Evolutionary conservation across 2,329 filamentous ascomycete species (phyloP).

Genomic region (Didymella segeticola): DNA sequence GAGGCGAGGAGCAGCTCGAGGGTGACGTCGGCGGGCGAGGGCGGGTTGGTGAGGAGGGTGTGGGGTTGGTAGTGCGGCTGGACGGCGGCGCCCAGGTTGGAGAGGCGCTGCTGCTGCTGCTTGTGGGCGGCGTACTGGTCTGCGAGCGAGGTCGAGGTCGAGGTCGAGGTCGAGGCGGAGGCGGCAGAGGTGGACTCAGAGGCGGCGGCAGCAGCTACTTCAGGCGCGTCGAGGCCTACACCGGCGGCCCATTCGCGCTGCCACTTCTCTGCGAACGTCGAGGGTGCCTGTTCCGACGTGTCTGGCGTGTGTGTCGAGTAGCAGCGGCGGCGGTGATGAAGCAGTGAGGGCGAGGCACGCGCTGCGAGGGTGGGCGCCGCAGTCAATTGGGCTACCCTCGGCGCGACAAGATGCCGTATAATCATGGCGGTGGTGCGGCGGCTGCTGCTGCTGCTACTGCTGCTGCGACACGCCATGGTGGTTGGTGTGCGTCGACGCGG

Average conservation of each 20-base stretch:
- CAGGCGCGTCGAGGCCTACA: slow-evolving; percentile 4
- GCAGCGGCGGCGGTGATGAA: slow-evolving; percentile 2
- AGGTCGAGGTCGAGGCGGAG: slow-evolving; percentile 1
- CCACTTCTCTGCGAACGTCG: background rate
- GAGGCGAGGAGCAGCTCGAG: slow-evolving; percentile 77
- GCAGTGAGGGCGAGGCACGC: too few relatives aligned
- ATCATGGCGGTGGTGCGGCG: slow-evolving; percentile 51
- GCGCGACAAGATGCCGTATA: slow-evolving; percentile 50
- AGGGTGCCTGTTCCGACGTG: background rate
- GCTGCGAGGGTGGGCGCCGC: slow-evolving; percentile 7
- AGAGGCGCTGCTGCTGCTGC: slow-evolving; percentile 49
- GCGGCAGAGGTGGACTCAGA: background rate
- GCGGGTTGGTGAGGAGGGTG: slow-evolving; percentile 73
- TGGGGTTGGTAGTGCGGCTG: slow-evolving; percentile 68
- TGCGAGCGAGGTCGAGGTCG: slow-evolving; percentile 34
- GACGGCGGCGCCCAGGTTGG: slow-evolving; percentile 49
- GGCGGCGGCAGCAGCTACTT: background rate
- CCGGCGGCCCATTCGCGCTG: background rate
- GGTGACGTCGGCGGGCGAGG: slow-evolving; percentile 78
- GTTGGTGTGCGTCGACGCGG: background rate
- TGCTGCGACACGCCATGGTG: slow-evolving; percentile 11
- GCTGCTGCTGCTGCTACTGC: slow-evolving; percentile 11
- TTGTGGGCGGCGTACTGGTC: slow-evolving; percentile 53
- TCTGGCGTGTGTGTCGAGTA: slow-evolving; percentile 6
- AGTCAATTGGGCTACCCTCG: slow-evolving; percentile 40